Percentiles rank a stretch among this genome's conserved stretches.
Conservation (phyloP, 208 protist species). For the Wallacemonas sp. region DNA sequence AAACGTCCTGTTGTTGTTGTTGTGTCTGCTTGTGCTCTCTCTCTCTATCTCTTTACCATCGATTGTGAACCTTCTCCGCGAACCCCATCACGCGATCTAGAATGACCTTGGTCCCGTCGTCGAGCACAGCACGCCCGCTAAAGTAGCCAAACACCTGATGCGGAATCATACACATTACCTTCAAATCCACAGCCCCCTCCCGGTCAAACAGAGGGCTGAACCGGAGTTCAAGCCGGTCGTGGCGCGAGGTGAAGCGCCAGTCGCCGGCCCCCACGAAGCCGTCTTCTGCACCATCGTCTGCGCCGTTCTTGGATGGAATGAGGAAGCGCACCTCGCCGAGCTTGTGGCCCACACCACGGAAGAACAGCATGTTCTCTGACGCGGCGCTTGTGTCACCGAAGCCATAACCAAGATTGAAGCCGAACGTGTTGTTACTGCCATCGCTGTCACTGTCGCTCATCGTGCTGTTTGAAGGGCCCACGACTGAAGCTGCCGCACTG, state of each 20-base stretch:
- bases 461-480: background rate
- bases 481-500: too few relatives aligned
- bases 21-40: background rate
- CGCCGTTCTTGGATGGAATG: background rate
- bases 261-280: background rate
- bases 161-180: conserved; percentile 4
- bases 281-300: background rate
- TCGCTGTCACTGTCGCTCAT: background rate
- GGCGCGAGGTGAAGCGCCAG: background rate
- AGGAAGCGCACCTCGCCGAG: conserved; percentile 4
- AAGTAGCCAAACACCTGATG: conserved; percentile 8
- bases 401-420: background rate
- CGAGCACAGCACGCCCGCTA: background rate
- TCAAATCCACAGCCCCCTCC: background rate
- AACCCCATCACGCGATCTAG: background rate
- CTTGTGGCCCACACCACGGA: background rate
- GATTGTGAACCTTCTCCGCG: conserved; percentile 1
- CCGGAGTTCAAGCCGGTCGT: background rate
- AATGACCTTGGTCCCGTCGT: background rate
- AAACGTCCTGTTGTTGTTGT: background rate
- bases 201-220: background rate
- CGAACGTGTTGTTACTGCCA: background rate
- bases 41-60: background rate
- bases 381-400: background rate
- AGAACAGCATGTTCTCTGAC: conserved; percentile 2